Evolutionary conservation across 2,329 filamentous ascomycete species (phyloP).

Genomic region (Akanthomyces uredinophilus): DNA sequence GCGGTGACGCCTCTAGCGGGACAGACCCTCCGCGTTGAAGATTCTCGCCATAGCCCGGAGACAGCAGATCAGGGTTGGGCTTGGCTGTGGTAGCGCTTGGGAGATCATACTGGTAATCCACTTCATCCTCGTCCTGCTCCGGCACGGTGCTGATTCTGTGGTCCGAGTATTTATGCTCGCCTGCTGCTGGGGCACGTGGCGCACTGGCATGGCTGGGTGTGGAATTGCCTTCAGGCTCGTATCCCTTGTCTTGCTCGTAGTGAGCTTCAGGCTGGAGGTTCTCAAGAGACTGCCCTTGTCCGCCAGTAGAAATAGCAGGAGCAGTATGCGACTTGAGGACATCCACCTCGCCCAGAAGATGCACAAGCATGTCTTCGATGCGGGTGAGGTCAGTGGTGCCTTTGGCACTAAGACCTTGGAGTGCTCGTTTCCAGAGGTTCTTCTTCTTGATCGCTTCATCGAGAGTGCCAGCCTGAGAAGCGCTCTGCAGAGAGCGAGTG

Average conservation of each 20-base stretch:
- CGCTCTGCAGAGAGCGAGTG: slow-evolving; percentile 54
- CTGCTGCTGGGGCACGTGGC: slow-evolving; percentile 56
- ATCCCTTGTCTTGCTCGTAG: slow-evolving; percentile 66
- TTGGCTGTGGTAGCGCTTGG: slow-evolving; percentile 32
- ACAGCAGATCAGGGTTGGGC: slow-evolving; percentile 50
- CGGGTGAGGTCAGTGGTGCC: slow-evolving; percentile 81
- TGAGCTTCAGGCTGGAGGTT: slow-evolving; percentile 58
- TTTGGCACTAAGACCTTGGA: slow-evolving; percentile 84
- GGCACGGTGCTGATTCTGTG: slow-evolving; percentile 87
- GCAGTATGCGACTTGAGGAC: slow-evolving; percentile 62
- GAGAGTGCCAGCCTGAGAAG: slow-evolving; percentile 48
- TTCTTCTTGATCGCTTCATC: slow-evolving; percentile 71
- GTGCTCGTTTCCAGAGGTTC: slow-evolving; percentile 89
- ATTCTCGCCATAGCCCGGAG: slow-evolving; percentile 48
- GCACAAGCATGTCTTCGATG: slow-evolving; percentile 88
- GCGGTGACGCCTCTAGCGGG: slow-evolving; percentile 55
- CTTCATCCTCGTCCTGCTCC: slow-evolving; percentile 79
- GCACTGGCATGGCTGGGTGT: slow-evolving; percentile 64
- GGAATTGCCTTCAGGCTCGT: slow-evolving; percentile 80
- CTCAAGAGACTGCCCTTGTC: slow-evolving; percentile 60
- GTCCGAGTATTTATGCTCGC: slow-evolving; percentile 58
- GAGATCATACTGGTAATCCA: slow-evolving; percentile 59
- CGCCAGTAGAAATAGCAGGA: slow-evolving; percentile 36
- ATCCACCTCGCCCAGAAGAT: slow-evolving; percentile 88
- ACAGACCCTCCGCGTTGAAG: slow-evolving; percentile 45